Evolutionary conservation across 2,329 filamentous ascomycete genomes (phyloP).

Genomic region (Cytospora paraplurivora): DNA sequence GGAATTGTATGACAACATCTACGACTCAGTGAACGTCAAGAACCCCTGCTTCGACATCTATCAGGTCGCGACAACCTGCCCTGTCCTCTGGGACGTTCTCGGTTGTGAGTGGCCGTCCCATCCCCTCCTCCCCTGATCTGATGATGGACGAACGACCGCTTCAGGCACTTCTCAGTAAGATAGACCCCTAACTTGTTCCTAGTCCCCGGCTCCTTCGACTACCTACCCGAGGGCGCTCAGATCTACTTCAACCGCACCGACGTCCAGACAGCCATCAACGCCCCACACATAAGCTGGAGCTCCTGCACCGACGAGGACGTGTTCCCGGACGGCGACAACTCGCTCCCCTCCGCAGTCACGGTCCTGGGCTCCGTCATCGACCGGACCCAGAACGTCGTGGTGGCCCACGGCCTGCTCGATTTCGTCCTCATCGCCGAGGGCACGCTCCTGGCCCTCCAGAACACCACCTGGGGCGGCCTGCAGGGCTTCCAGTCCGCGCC

Average conservation of each 20-base stretch:
- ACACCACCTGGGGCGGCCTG: constrained; percentile 73
- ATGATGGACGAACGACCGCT: background rate
- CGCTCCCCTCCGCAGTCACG: constrained; percentile 23
- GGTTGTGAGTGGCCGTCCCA: constrained; percentile 43
- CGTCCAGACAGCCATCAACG: constrained; percentile 56
- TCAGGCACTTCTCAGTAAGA: background rate
- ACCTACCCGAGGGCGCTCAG: constrained; percentile 61
- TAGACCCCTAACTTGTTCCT: background rate
- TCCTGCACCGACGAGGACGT: constrained; percentile 51
- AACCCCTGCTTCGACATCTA: constrained; percentile 85
- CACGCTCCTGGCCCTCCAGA: constrained; percentile 69
- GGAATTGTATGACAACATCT: constrained; percentile 57
- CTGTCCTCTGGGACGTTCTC: constrained; percentile 68
- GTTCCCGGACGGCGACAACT: constrained; percentile 39
- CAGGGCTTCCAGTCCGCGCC: constrained; percentile 67
- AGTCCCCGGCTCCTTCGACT: constrained; percentile 63
- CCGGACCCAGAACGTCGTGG: constrained; percentile 66
- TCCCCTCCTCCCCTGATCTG: too few species aligned
- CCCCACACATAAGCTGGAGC: constrained; percentile 48
- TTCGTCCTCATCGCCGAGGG: constrained; percentile 67
- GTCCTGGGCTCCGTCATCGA: constrained; percentile 69
- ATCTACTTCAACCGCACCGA: constrained; percentile 73
- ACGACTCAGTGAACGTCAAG: constrained; percentile 51
- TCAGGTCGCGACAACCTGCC: constrained; percentile 72
- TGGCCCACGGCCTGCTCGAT: constrained; percentile 70